Percentiles rank a stretch among this genome's conserved stretches.
Conservation (phyloP, 352 stramenopile genomes). For the Thalassiosira pacifica region DNA sequence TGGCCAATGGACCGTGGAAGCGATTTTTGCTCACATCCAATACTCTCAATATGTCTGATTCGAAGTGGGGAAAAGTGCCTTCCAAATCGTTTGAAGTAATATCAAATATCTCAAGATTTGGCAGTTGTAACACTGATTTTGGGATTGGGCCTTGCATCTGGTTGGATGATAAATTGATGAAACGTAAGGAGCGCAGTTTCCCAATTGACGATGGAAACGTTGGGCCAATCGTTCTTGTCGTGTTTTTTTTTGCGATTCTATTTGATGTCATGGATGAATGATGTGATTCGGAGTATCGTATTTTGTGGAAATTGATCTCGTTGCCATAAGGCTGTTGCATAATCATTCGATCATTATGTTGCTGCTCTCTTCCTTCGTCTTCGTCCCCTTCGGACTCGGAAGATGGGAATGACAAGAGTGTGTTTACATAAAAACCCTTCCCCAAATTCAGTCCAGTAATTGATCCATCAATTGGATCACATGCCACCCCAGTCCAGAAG, state of each 20-base stretch:
- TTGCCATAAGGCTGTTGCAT: not conserved
- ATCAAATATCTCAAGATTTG: slow-evolving; percentile 66
- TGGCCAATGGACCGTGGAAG: slow-evolving; percentile 43
- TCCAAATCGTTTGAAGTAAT: slow-evolving; percentile 63
- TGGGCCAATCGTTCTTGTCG: slow-evolving; percentile 4
- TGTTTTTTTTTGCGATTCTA: no score
- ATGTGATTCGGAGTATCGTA: slow-evolving; percentile 18
- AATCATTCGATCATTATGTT: not conserved
- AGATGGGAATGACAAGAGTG: slow-evolving; percentile 23
- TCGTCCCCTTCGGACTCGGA: no score
- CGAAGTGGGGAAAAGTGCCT: slow-evolving; percentile 58
- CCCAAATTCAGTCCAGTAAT: slow-evolving; percentile 54
- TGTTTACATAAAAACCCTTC: slow-evolving; percentile 43
- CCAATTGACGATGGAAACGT: slow-evolving; percentile 42
- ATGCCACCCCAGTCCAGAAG: slow-evolving; percentile 56
- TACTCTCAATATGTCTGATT: slow-evolving; percentile 39
- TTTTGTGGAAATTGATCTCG: slow-evolving; percentile 5
- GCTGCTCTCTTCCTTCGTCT: slow-evolving; percentile 6
- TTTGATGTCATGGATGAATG: not conserved
- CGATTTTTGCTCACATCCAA: slow-evolving; percentile 64
- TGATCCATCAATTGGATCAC: slow-evolving; percentile 52
- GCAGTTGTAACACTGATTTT: slow-evolving; percentile 47
- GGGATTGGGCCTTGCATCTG: slow-evolving; percentile 61
- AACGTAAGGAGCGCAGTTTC: slow-evolving; percentile 41
- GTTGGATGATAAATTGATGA: slow-evolving; percentile 61